Percentiles rank a stretch among this genome's conserved stretches.
phyloP scores from a whole-genome alignment of 1,139 yeast species.

The Kazachstania sp. region DNA sequence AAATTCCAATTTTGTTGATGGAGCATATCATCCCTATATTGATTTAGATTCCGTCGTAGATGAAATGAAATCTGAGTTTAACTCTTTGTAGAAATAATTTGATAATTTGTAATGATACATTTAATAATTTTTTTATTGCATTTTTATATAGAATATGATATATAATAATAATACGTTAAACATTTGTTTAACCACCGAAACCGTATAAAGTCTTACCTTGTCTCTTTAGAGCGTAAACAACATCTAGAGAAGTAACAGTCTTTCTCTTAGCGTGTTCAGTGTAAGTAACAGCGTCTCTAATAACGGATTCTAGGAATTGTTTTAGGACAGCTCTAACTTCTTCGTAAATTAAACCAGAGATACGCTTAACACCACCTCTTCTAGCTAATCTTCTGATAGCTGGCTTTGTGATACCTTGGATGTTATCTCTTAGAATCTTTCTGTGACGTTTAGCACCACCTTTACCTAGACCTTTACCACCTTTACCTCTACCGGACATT shows the following conservation, averaged over 20 bases:
- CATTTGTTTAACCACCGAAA: constrained; percentile 81
- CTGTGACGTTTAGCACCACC: constrained; percentile 99
- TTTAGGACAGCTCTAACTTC: constrained; percentile 97
- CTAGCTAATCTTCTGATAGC: constrained; percentile 99
- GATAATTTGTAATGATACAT: background rate
- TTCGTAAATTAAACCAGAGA: constrained; percentile 96
- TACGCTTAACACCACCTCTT: constrained; percentile 99
- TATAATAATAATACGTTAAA: background rate
- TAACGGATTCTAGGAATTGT: constrained; percentile 92
- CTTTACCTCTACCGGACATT: constrained; percentile 99
- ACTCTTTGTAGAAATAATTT: background rate
- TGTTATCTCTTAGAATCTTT: constrained; percentile 98
- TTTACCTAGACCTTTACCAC: constrained; percentile 98
- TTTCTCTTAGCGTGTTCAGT: constrained; percentile 99
- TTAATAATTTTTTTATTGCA: background rate
- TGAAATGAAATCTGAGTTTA: constrained; percentile 12
- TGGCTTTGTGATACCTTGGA: constrained; percentile 99
- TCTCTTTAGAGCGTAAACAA: constrained; percentile 98
- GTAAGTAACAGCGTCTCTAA: constrained; percentile 98
- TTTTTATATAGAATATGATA: constrained; percentile 2
- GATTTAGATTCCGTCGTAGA: constrained; percentile 11
- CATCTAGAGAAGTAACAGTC: constrained; percentile 98
- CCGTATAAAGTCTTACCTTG: constrained; percentile 99
- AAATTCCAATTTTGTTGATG: constrained; percentile 8
- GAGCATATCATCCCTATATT: constrained; percentile 7